Evolutionary conservation across 306 rosid species (phyloP).

Genomic region (Quercus robur): DNA sequence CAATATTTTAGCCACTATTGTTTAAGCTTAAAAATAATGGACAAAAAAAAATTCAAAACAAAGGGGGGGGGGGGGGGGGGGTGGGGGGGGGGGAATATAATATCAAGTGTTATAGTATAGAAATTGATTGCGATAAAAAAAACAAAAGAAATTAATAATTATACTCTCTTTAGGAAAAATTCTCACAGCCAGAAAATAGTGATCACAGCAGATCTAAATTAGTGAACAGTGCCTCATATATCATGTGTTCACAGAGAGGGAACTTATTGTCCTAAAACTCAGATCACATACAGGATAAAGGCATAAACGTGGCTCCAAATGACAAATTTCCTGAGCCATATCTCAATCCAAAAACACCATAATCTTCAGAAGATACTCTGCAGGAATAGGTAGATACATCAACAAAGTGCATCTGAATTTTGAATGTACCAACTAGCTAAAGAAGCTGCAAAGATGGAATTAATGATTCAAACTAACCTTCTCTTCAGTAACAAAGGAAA

Average conservation of each 20-base stretch:
- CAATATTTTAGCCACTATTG: too few relatives aligned
- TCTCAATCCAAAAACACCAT: slow-evolving; percentile 82
- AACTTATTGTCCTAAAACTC: slow-evolving; percentile 10
- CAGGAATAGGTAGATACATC: slow-evolving; percentile 30
- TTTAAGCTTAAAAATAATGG: neutral
- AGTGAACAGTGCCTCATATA: neutral
- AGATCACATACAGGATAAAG: slow-evolving; percentile 60
- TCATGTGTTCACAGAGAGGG: neutral
- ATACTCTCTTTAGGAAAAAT: too few relatives aligned
- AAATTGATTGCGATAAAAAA: neutral
- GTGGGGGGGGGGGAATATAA: neutral
- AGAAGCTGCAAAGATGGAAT: slow-evolving; percentile 14
- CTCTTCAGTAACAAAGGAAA: slow-evolving; percentile 69
- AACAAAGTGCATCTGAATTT: slow-evolving; percentile 17
- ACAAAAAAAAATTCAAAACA: neutral
- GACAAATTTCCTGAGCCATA: slow-evolving; percentile 81
- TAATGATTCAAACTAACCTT: slow-evolving; percentile 51
- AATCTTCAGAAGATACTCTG: slow-evolving; percentile 71
- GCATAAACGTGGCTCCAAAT: slow-evolving; percentile 64
- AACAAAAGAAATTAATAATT: neutral
- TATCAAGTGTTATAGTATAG: neutral
- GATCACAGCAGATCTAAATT: neutral
- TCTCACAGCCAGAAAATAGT: neutral
- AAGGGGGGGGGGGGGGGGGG: too few relatives aligned
- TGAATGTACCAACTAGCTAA: slow-evolving; percentile 23